A percentile compares a stretch with the other conserved stretches of the same genome.
These are phyloP conservation scores for Limonium bicolor DNA, from an alignment of 148 eudicot species.

Conservation along the genomic window DNA sequence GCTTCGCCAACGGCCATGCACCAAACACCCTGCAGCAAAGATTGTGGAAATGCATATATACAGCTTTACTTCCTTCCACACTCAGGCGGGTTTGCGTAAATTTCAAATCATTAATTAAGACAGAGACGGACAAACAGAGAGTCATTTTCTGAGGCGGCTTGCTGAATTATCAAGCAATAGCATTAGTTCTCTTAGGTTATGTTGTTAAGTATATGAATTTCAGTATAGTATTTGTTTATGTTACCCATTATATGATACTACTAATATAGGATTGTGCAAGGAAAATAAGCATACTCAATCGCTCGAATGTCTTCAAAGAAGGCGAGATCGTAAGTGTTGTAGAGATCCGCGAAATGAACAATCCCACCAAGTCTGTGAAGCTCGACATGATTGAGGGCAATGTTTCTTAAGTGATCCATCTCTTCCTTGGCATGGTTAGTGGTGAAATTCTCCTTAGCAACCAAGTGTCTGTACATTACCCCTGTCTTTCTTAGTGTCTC, in stretches of 20 bases:
- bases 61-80: no score
- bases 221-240: no score
- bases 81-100: no score
- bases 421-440: slow-evolving; percentile 26
- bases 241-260: no score
- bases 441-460: slow-evolving; percentile 61
- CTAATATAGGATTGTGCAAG: no score
- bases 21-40: slow-evolving; percentile 89
- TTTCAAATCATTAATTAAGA: no score
- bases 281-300: slow-evolving; percentile 76
- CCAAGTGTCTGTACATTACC: slow-evolving; percentile 85
- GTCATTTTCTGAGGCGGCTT: no score
- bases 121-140: no score
- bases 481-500: slow-evolving; percentile 60
- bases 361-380: slow-evolving; percentile 79
- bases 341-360: slow-evolving; percentile 82
- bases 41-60: no score
- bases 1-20: slow-evolving; percentile 71
- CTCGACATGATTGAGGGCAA: slow-evolving; percentile 81
- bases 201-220: no score
- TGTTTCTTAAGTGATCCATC: slow-evolving; percentile 64
- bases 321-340: slow-evolving; percentile 69
- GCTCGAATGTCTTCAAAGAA: slow-evolving; percentile 83
- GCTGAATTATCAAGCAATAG: no score
- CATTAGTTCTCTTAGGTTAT: no score